A percentile compares a stretch with the other conserved stretches of the same genome.
phyloP scores from a whole-genome alignment of 176 grass and related monocot species.

The Triticum monococcum region DNA sequence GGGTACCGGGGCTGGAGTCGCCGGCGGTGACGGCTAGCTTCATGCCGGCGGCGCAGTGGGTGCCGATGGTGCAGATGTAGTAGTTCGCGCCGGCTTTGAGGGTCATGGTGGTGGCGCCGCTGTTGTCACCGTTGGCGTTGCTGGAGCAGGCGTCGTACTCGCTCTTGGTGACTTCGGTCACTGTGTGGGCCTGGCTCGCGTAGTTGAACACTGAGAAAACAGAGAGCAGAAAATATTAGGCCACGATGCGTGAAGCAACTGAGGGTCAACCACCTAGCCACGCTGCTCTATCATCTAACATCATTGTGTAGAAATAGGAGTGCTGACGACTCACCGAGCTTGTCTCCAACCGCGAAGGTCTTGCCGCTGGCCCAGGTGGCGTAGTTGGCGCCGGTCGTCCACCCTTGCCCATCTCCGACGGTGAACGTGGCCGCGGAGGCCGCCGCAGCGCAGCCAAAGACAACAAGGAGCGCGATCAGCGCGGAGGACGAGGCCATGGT shows the following conservation, averaged over 20 bases:
- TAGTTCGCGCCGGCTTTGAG: slow-evolving; percentile 49
- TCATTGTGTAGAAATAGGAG: too few relatives aligned
- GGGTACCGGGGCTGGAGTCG: slow-evolving; percentile 28
- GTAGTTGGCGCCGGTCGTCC: slow-evolving; percentile 36
- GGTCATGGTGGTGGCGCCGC: slow-evolving; percentile 31
- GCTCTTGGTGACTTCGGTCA: slow-evolving; percentile 47
- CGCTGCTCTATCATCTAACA: too few relatives aligned
- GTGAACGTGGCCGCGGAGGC: slow-evolving; percentile 32
- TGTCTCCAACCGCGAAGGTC: slow-evolving; percentile 42
- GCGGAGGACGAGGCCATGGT: slow-evolving; percentile 46
- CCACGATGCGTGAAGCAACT: not conserved
- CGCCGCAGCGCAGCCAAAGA: slow-evolving; percentile 37
- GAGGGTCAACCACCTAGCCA: too few relatives aligned
- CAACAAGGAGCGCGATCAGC: slow-evolving; percentile 48
- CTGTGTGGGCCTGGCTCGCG: slow-evolving; percentile 24
- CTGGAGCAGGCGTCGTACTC: slow-evolving; percentile 56
- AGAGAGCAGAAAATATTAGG: not conserved
- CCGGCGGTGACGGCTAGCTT: slow-evolving; percentile 60
- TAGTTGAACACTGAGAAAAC: slow-evolving; percentile 64
- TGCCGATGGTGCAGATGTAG: slow-evolving; percentile 61
- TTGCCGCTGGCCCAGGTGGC: slow-evolving; percentile 38
- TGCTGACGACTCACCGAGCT: slow-evolving; percentile 41
- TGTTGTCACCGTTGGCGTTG: slow-evolving; percentile 16
- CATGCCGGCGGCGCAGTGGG: slow-evolving; percentile 64
- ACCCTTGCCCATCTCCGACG: slow-evolving; percentile 60